phyloP scores from a whole-genome alignment of 768 basidiomycete species.

The Suillus spraguei region DNA sequence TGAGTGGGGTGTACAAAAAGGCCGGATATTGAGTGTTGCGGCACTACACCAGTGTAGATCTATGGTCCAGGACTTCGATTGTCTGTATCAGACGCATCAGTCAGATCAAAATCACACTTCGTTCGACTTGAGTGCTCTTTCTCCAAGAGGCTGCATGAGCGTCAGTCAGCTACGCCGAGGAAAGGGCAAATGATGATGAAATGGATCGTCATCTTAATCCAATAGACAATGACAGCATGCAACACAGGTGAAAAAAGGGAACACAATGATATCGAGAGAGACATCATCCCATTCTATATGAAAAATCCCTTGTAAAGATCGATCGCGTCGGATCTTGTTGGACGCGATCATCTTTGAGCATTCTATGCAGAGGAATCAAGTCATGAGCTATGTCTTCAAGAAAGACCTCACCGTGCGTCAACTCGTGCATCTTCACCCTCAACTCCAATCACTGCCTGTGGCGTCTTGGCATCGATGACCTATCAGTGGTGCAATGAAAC shows the following conservation, averaged over 20 bases:
- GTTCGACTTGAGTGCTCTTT: too few species aligned
- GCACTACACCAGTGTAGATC: neutral
- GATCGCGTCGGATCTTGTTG: constrained; percentile 54
- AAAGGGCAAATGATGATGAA: neutral
- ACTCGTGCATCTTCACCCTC: constrained; percentile 91
- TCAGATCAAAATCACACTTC: neutral
- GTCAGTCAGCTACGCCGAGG: neutral
- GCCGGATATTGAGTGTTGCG: neutral
- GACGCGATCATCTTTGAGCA: constrained; percentile 87
- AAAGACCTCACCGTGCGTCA: constrained; percentile 70
- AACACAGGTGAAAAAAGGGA: neutral
- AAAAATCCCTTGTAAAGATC: constrained; percentile 48
- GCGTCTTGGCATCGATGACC: constrained; percentile 93
- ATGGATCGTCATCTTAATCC: neutral
- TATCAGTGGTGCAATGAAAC: constrained; percentile 30
- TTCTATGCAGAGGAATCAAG: constrained; percentile 44
- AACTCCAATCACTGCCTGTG: constrained; percentile 80
- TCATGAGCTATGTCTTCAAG: neutral
- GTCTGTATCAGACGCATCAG: neutral
- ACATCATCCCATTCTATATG: constrained; percentile 44
- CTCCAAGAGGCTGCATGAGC: neutral
- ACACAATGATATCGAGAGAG: neutral
- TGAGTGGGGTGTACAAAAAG: neutral
- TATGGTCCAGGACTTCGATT: neutral
- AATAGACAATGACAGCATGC: constrained; percentile 4